phyloP scores from a whole-genome alignment of 1,284 basidiomycete genomes.

The Apiotrichum laibachii region DNA sequence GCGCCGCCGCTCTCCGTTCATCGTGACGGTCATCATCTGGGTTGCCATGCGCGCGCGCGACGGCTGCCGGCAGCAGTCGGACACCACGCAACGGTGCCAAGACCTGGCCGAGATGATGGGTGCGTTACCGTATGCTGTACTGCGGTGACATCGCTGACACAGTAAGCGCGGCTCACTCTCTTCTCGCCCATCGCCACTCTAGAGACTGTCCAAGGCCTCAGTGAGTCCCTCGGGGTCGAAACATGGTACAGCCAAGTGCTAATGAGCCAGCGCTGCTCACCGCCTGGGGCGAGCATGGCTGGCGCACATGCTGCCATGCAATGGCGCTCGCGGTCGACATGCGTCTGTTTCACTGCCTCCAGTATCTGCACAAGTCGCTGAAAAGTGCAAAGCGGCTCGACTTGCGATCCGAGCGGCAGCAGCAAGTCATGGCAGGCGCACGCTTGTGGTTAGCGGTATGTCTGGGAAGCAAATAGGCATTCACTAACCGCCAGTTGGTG shows the following conservation, averaged over 20 bases:
- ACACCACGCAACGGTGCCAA: no score
- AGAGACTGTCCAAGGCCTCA: slow-evolving; percentile 32
- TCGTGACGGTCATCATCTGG: slow-evolving; percentile 29
- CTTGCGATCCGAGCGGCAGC: slow-evolving; percentile 17
- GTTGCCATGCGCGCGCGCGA: slow-evolving; percentile 21
- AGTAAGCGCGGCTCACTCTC: slow-evolving; percentile 17
- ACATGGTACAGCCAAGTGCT: no score
- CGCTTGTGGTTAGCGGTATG: slow-evolving; percentile 29
- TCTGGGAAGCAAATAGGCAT: neutral
- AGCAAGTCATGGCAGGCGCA: slow-evolving; percentile 24
- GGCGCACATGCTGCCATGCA: slow-evolving; percentile 35
- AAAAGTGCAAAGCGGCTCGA: slow-evolving; percentile 16
- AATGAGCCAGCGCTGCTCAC: slow-evolving; percentile 1
- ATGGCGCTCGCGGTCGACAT: slow-evolving; percentile 36
- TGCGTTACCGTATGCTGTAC: no score
- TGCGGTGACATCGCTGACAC: no score
- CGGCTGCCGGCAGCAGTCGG: no score
- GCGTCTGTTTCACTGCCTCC: slow-evolving; percentile 33
- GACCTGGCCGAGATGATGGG: no score
- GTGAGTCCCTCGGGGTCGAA: no score
- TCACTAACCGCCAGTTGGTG: no score
- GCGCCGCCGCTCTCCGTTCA: slow-evolving; percentile 29
- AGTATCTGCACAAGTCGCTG: slow-evolving; percentile 26
- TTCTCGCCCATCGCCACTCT: slow-evolving; percentile 30
- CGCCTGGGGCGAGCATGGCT: slow-evolving; percentile 23